Base-by-base conservation (phyloP, 1,284 basidiomycete genomes). In the Lignosus rhinocerotis region DNA sequence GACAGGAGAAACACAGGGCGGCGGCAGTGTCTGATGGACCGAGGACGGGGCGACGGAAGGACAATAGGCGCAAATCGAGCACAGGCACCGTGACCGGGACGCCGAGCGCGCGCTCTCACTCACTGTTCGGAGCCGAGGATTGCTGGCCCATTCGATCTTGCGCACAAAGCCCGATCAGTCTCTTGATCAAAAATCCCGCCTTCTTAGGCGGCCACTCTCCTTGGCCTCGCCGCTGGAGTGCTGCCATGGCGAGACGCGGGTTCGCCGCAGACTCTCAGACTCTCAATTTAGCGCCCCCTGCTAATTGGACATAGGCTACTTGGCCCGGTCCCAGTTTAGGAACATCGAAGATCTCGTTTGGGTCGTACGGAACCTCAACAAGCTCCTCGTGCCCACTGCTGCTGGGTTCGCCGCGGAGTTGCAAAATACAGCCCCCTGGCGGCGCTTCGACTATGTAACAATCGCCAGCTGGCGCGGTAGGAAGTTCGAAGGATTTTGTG, bases 361-460 rank as follows among this genome's bases (percentile, higher is more conserved):
- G 36, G 14, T 48, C 30, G 43, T 32, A 51, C 14, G 36, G 55
- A 42, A 52, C 45, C 19, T 70, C 57, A 39, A 72, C 63, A 48
- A 68, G 61, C 38, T 25, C 2, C 4, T 25, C 25, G 25, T 25
- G 2, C 25, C 25, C 25, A 25, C 25, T 25, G 25, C 25, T 25
- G 25, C 25, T 25, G 25, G 25, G 25, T 25, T 25, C 4, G 25
- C 25, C 25, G 25, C 25, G 25, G n/a, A n/a, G n/a, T n/a, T n/a
- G n/a, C n/a, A n/a, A n/a, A n/a, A 73, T 62, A 25, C 61, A 61
- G 21, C 67, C 60, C 42, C 70, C 67, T 30, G 62, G 59, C 6
- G 71, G 70, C 12, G 71, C 67, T 36, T 70, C 60, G 60, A 73
- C 67, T 34, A 71, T 63, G 49, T 70, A 73, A 32, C 61, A 60